phyloP scores from a whole-genome alignment of 768 basidiomycete species.

The Erythrobasidium yunnanense region DNA sequence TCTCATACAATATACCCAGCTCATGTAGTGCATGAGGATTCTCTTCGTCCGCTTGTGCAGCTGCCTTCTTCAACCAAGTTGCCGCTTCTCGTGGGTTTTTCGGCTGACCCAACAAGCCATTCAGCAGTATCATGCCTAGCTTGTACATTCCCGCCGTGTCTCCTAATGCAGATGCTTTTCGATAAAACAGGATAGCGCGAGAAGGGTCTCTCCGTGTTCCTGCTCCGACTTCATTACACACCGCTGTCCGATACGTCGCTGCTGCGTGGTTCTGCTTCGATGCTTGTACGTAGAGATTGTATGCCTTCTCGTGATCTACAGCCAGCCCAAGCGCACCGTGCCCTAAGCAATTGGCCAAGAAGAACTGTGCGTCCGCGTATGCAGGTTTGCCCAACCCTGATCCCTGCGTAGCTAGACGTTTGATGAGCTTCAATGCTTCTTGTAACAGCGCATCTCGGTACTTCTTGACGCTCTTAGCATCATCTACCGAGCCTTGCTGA shows the following conservation, averaged over 20 bases:
- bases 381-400: constrained; percentile 49
- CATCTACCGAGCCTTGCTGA: constrained; percentile 42
- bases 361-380: constrained; percentile 95
- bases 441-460: constrained; percentile 76
- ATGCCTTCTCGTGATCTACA: constrained; percentile 95
- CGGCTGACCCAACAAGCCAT: constrained; percentile 68
- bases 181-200: constrained; percentile 87
- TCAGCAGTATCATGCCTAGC: constrained; percentile 91
- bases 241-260: constrained; percentile 90
- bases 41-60: constrained; percentile 93
- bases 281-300: constrained; percentile 91
- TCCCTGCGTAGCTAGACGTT: constrained; percentile 81
- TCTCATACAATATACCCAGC: constrained; percentile 53
- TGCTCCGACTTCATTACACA: constrained; percentile 96
- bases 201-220: constrained; percentile 80
- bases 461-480: constrained; percentile 62
- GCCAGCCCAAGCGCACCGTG: constrained; percentile 90
- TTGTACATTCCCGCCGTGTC: constrained; percentile 99
- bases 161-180: constrained; percentile 87
- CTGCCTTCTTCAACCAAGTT: constrained; percentile 86
- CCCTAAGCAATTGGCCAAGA: constrained; percentile 91
- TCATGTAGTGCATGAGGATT: constrained; percentile 77
- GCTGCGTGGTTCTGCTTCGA: constrained; percentile 93
- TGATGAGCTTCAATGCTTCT: constrained; percentile 83
- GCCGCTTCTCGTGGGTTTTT: constrained; percentile 83